These are phyloP conservation scores for Skeletonema costatum DNA, from an alignment of 108 stramenopile species.

Conservation along the genomic window DNA sequence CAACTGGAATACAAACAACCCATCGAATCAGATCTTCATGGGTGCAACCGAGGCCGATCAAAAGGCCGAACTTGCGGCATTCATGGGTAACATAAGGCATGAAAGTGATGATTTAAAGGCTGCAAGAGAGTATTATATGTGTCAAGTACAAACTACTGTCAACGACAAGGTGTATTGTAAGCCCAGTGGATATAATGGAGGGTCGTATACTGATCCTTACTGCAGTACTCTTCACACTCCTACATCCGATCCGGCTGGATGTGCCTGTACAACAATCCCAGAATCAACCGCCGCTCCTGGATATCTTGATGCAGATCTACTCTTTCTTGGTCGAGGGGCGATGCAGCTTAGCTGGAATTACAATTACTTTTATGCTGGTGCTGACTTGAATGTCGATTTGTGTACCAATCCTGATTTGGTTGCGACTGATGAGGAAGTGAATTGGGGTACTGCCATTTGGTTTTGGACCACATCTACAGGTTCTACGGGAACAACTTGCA, in stretches of 20 bases:
- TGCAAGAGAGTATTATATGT: background rate
- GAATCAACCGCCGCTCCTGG: background rate
- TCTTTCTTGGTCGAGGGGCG: background rate
- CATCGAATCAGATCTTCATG: constrained; percentile 3
- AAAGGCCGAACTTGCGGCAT: background rate
- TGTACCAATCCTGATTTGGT: background rate
- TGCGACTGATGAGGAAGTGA: background rate
- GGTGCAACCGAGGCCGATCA: background rate
- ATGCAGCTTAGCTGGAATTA: constrained; percentile 6
- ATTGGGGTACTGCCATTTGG: background rate
- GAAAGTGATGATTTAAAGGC: background rate
- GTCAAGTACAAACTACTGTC: background rate
- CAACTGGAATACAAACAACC: constrained; percentile 1
- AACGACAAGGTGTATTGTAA: background rate
- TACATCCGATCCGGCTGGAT: background rate
- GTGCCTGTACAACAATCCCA: background rate
- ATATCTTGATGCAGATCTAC: background rate
- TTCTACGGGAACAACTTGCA: background rate
- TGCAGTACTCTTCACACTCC: background rate
- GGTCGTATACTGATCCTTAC: background rate
- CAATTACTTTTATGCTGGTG: constrained; percentile 4
- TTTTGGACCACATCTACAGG: background rate
- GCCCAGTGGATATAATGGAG: background rate
- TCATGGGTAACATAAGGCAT: background rate
- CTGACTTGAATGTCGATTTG: background rate